A percentile compares a stretch with the other conserved stretches of the same genome.
These are phyloP conservation scores for Sugiyamaella grinbergsii DNA, from an alignment of 1,139 yeast species.

Conservation along the genomic window DNA sequence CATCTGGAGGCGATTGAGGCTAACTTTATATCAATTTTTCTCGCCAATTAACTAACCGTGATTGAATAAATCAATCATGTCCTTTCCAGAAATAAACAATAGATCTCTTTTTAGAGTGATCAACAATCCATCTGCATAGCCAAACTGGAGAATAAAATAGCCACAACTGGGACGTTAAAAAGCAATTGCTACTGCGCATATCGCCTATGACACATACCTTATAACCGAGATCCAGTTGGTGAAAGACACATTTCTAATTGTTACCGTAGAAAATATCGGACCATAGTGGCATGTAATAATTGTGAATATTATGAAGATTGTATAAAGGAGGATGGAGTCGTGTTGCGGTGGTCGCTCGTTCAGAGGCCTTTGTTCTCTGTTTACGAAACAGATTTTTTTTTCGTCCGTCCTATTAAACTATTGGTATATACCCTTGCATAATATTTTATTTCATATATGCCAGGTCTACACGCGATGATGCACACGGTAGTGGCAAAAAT, in stretches of 20 bases:
- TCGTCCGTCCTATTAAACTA: no score
- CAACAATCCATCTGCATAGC: slow-evolving; percentile 11
- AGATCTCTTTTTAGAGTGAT: slow-evolving; percentile 9
- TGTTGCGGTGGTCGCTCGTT: no score
- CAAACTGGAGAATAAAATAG: slow-evolving; percentile 6
- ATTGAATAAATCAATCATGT: not conserved
- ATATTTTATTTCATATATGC: not conserved
- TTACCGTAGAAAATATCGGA: no score
- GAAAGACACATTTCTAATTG: no score
- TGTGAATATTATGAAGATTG: no score
- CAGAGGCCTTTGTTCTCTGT: no score
- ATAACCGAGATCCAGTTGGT: no score
- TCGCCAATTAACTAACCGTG: not conserved
- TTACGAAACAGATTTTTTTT: no score
- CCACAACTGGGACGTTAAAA: not conserved
- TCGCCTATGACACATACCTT: slow-evolving; percentile 11
- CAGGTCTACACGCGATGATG: not conserved
- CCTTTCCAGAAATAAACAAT: slow-evolving; percentile 7
- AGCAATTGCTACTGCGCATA: slow-evolving; percentile 1
- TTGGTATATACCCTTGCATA: not conserved
- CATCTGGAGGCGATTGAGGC: not conserved
- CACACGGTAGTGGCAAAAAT: not conserved
- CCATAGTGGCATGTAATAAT: no score
- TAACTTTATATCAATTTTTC: slow-evolving; percentile 7
- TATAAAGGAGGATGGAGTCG: no score